Evolutionary conservation across 345 rosid species (phyloP).

Genomic region (Moricandia moricandioides): DNA sequence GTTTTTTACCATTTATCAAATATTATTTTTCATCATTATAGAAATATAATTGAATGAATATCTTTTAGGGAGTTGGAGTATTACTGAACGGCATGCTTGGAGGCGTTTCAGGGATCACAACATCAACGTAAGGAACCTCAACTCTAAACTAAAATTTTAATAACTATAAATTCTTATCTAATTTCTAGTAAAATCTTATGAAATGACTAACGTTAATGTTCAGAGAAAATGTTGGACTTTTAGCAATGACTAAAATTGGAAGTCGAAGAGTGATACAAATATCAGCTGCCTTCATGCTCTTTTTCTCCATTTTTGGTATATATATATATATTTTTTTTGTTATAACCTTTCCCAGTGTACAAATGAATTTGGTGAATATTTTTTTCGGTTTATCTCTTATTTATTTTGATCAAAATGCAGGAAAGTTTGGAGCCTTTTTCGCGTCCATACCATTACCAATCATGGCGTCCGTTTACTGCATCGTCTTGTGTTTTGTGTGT

Average conservation of each 20-base stretch:
- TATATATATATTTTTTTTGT: background rate
- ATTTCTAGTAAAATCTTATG: background rate
- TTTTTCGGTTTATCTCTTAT: background rate
- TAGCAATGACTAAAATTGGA: conserved; percentile 72
- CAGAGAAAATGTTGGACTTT: conserved; percentile 73
- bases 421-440: conserved; percentile 64
- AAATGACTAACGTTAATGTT: background rate
- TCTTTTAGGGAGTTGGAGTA: conserved; percentile 61
- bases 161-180: background rate
- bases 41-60: background rate
- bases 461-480: conserved; percentile 52
- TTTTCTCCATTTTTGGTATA: conserved; percentile 70
- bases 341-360: background rate
- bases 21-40: background rate
- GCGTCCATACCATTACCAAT: conserved; percentile 71
- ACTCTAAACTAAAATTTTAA: background rate
- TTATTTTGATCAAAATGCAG: conserved; percentile 33
- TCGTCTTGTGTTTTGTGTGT: conserved; percentile 60
- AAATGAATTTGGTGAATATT: background rate
- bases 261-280: conserved; percentile 77
- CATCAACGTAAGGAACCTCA: conserved; percentile 54
- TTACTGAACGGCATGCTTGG: conserved; percentile 58
- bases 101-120: conserved; percentile 53
- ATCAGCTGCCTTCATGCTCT: conserved; percentile 69
- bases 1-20: background rate